Conservation (phyloP, 2,329 filamentous ascomycete genomes). For the Cordyceps fumosorosea region DNA sequence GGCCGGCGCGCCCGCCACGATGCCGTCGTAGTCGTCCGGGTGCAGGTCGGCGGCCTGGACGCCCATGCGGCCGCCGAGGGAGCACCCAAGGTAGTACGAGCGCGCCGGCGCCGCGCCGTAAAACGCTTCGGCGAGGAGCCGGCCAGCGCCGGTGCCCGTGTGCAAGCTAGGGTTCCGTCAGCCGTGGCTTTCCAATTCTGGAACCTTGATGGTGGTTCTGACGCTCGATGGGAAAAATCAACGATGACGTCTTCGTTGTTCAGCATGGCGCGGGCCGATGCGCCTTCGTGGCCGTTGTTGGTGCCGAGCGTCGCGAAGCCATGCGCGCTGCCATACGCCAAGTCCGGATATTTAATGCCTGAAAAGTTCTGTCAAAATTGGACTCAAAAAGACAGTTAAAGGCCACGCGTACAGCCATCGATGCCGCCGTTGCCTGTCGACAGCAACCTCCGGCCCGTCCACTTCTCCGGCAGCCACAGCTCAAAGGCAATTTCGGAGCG, state of each 20-base stretch:
- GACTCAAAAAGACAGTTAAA: neutral
- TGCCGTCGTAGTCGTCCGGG: constrained; percentile 51
- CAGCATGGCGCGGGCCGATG: constrained; percentile 24
- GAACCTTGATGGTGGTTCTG: neutral
- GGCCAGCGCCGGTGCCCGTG: constrained; percentile 41
- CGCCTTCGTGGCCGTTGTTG: constrained; percentile 46
- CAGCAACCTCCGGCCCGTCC: constrained; percentile 37
- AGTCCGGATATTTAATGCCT: constrained; percentile 38
- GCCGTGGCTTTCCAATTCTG: neutral
- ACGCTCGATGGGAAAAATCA: constrained; percentile 31
- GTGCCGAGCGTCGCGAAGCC: constrained; percentile 43
- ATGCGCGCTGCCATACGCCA: constrained; percentile 36
- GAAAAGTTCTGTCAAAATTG: neutral
- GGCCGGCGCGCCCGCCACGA: constrained; percentile 44
- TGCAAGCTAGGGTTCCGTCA: constrained; percentile 28
- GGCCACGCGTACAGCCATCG: constrained; percentile 31
- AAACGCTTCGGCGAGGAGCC: constrained; percentile 39
- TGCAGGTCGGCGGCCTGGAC: constrained; percentile 46
- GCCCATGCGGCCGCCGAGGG: constrained; percentile 53
- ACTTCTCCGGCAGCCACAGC: constrained; percentile 40
- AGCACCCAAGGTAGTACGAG: constrained; percentile 53
- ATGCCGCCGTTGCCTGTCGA: constrained; percentile 44
- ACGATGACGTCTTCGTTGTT: constrained; percentile 29
- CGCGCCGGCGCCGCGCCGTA: constrained; percentile 35
- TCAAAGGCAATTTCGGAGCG: constrained; percentile 39